phyloP scores from a whole-genome alignment of 768 basidiomycete genomes.

The Trametopsis cervina region DNA sequence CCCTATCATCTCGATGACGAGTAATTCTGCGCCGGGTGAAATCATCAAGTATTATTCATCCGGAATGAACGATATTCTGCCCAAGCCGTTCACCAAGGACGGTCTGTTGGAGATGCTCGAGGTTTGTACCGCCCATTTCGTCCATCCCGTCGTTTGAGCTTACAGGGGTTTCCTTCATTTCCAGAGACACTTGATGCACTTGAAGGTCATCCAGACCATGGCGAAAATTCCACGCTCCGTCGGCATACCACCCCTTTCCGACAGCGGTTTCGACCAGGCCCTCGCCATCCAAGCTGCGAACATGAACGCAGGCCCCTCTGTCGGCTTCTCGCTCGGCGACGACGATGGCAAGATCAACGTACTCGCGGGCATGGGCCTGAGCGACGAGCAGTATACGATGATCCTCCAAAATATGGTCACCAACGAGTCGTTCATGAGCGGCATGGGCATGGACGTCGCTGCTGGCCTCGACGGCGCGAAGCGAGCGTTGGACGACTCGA shows the following conservation, averaged over 20 bases:
- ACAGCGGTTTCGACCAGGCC: conserved; percentile 47
- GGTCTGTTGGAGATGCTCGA: conserved; percentile 89
- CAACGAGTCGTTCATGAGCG: conserved; percentile 50
- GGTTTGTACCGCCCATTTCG: conserved; percentile 29
- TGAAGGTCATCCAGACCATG: conserved; percentile 81
- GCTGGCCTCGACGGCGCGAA: conserved; percentile 17
- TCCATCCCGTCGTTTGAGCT: background rate
- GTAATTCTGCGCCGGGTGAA: conserved; percentile 86
- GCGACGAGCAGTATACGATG: conserved; percentile 80
- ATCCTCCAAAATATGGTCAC: conserved; percentile 70
- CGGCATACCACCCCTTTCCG: conserved; percentile 58
- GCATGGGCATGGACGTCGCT: conserved; percentile 16
- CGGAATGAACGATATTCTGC: conserved; percentile 94
- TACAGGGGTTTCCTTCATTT: background rate
- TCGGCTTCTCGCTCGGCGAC: conserved; percentile 14
- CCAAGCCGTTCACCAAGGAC: conserved; percentile 94
- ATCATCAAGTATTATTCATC: conserved; percentile 86
- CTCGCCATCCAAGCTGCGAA: conserved; percentile 32
- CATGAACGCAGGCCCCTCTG: background rate
- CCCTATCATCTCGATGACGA: conserved; percentile 98
- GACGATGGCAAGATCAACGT: conserved; percentile 68
- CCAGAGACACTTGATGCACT: conserved; percentile 82
- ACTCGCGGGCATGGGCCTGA: conserved; percentile 79
- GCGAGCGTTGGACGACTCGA: conserved; percentile 24
- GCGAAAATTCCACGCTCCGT: conserved; percentile 56